Evolutionary conservation across 2,329 filamentous ascomycete genomes (phyloP).

Genomic region (Leptographium radiaticola): DNA sequence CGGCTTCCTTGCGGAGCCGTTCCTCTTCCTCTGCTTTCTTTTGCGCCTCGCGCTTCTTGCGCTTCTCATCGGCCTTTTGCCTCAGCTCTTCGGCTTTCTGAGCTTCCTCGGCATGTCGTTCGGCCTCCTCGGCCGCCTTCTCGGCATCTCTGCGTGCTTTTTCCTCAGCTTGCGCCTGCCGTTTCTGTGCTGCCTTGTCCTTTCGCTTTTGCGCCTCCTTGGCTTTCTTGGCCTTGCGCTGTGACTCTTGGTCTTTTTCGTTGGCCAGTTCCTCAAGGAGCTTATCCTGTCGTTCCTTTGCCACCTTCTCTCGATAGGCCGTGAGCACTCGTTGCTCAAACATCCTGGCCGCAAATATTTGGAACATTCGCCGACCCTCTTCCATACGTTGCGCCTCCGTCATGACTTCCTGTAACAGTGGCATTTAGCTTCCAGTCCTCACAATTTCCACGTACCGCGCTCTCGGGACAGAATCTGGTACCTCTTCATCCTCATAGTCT

Average conservation of each 20-base stretch:
- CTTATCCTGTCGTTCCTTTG: slow-evolving; percentile 79
- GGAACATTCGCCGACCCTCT: slow-evolving; percentile 95
- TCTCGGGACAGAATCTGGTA: slow-evolving; percentile 17
- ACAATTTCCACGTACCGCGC: not conserved
- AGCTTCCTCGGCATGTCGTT: slow-evolving; percentile 60
- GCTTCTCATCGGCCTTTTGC: slow-evolving; percentile 75
- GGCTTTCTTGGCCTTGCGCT: slow-evolving; percentile 83
- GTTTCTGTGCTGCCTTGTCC: slow-evolving; percentile 82
- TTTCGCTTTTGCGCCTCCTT: slow-evolving; percentile 92
- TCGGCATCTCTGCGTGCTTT: slow-evolving; percentile 79
- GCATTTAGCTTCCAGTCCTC: not conserved
- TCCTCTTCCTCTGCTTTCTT: slow-evolving; percentile 87
- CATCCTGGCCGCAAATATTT: slow-evolving; percentile 98
- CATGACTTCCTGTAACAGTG: slow-evolving; percentile 69
- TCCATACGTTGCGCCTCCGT: slow-evolving; percentile 99
- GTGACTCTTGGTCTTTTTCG: slow-evolving; percentile 61
- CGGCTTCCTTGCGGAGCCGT: slow-evolving; percentile 68
- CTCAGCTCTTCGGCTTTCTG: slow-evolving; percentile 70
- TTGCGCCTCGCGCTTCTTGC: slow-evolving; percentile 81
- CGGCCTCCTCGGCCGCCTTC: slow-evolving; percentile 75
- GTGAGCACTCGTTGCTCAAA: slow-evolving; percentile 95
- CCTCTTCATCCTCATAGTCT: slow-evolving; percentile 70
- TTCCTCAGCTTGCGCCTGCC: slow-evolving; percentile 80
- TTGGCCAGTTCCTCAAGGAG: slow-evolving; percentile 85
- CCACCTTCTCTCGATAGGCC: slow-evolving; percentile 96